A percentile compares a stretch with the other conserved stretches of the same genome.
These are phyloP conservation scores for Fusarium mexicanum DNA, from an alignment of 2,329 filamentous ascomycete species.

Conservation along the genomic window DNA sequence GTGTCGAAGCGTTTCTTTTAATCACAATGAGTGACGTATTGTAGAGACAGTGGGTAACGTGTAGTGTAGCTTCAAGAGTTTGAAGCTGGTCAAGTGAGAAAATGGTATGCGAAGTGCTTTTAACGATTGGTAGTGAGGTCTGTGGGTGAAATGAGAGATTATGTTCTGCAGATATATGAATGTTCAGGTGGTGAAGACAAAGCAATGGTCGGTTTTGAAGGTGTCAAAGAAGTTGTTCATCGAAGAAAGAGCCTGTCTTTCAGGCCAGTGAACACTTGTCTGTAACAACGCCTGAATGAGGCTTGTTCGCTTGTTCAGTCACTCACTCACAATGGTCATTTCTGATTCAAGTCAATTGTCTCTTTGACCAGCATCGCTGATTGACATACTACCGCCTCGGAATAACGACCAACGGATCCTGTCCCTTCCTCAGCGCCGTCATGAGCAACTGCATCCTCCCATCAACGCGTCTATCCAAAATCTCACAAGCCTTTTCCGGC, in stretches of 20 bases:
- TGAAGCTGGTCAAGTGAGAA: neutral
- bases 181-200: constrained; percentile 3
- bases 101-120: neutral
- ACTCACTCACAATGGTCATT: neutral
- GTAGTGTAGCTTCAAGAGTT: neutral
- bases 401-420: constrained; percentile 39
- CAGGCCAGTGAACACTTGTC: neutral
- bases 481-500: constrained; percentile 13
- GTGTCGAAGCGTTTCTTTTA: neutral
- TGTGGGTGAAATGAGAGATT: neutral
- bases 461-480: constrained; percentile 35
- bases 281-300: neutral
- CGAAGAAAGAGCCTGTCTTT: neutral
- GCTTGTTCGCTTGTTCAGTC: neutral
- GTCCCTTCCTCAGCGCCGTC: constrained; percentile 22
- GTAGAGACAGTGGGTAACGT: neutral
- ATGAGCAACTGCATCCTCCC: constrained; percentile 40
- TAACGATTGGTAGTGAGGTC: neutral
- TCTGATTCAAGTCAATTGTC: neutral
- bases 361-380: neutral
- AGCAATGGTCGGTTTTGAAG: neutral
- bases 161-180: neutral
- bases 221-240: constrained; percentile 1
- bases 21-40: neutral
- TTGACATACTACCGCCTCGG: neutral